phyloP scores from a whole-genome alignment of 192 early-diverging fungal genomes.

The Cetraspora pellucida region DNA sequence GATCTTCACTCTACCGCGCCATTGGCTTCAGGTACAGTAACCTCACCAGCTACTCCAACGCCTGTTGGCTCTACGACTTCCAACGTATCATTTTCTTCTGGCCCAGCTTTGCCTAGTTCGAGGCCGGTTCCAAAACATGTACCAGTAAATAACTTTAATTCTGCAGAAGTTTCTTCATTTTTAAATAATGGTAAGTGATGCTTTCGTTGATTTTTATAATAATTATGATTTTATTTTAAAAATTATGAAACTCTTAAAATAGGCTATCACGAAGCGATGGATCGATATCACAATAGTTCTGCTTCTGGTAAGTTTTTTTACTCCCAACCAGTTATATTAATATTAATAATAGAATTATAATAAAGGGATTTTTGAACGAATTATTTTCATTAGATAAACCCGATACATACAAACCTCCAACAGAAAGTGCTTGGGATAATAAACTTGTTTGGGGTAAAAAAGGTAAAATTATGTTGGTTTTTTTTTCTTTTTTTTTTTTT shows the following conservation, averaged over 20 bases:
- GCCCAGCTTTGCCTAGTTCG: constrained; percentile 17
- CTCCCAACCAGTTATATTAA: neutral
- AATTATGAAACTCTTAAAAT: neutral
- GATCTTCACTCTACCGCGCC: constrained; percentile 4
- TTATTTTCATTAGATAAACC: constrained; percentile 19
- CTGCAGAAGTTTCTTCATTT: constrained; percentile 29
- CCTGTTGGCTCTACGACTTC: neutral
- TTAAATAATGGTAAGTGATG: constrained; percentile 28
- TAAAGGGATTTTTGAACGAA: neutral
- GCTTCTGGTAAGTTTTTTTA: constrained; percentile 22
- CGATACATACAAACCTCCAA: constrained; percentile 4
- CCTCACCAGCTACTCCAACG: neutral
- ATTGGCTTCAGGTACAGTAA: neutral
- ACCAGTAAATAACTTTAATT: constrained; percentile 33
- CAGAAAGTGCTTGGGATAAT: constrained; percentile 16
- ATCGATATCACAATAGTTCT: constrained; percentile 11
- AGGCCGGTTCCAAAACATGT: constrained; percentile 20
- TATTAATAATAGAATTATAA: neutral
- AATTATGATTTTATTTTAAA: neutral
- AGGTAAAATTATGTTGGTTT: no score
- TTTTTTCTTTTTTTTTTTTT: neutral
- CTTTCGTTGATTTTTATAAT: no score
- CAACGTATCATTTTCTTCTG: neutral
- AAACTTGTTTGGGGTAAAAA: constrained; percentile 19
- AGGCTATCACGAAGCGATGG: constrained; percentile 19